Base-by-base conservation (phyloP, 1,284 basidiomycete species). In the Tremellales sp. region DNA sequence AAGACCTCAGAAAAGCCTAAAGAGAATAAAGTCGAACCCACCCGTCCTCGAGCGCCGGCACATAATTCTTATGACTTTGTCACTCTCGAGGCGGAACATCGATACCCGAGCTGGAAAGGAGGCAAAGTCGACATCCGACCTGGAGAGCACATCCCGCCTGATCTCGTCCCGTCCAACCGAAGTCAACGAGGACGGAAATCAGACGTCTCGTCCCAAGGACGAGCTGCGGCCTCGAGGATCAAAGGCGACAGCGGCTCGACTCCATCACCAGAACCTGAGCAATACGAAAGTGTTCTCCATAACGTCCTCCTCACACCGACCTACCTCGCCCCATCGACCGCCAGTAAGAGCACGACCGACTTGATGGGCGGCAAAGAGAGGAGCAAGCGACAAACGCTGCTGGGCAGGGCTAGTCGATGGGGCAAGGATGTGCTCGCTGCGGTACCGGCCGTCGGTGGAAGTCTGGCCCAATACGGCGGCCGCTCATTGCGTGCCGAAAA, bases 241-340 rank as follows among this genome's bases (percentile, higher is more conserved):
- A 19, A 17, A 19, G 19, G 36, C 24, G 31, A 43, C 22, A 39
- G 27, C 3, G 19, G 33, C 13, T 36, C 33, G 33, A 36, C 33
- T 4, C 19, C 15, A 6, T 24, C 46, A 6, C 36, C 35, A 40
- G 23, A 6, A 4, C 39, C 46, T 6, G 46, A 53, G 24, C 36
- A 53, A 12, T 62, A 65, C 44, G 65, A 68, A n/a, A 62, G 59
- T 12, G 65, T 65, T 0, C 47, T 71, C 11, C 62, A 67, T 48
- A 57, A 67, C 35, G 59, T 71, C 19, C 50, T 65, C 3, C 58
- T 71, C 22, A 69, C 67, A 1, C 68, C 67, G 0, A 62, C 64
- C 1, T 66, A 63, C 42, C 51, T 64, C 39, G 45, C 43, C 17
- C 39, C 51, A 3, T 66, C 66, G 13, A 57, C 61, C 6, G 19